A percentile compares a stretch with the other conserved stretches of the same genome.
These are phyloP conservation scores for Lunasporangiospora selenospora DNA, from an alignment of 192 early-diverging fungal species.

Conservation along the genomic window DNA sequence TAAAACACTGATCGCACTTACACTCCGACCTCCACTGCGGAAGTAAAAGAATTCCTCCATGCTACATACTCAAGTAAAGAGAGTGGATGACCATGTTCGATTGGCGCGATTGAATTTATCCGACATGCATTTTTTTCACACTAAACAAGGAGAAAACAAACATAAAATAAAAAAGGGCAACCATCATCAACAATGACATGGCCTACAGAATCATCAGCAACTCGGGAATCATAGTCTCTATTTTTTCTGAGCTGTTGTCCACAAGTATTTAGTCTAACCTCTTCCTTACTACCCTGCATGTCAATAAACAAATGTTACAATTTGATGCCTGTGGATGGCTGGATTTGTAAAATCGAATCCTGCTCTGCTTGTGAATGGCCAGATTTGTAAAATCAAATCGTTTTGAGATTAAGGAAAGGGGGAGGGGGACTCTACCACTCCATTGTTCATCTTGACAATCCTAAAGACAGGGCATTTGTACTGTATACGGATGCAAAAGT, in stretches of 20 bases:
- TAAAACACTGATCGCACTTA: slow-evolving; percentile 7
- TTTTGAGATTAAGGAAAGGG: slow-evolving; percentile 7
- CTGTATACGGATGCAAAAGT: too few relatives aligned
- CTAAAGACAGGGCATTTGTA: too few relatives aligned
- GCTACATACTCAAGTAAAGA: slow-evolving; percentile 21
- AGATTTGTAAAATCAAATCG: slow-evolving; percentile 7
- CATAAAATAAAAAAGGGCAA: background rate
- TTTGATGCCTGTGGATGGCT: slow-evolving; percentile 9
- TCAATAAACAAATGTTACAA: slow-evolving; percentile 10
- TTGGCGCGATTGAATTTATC: slow-evolving; percentile 16
- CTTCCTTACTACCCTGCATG: slow-evolving; percentile 11
- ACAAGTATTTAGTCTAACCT: slow-evolving; percentile 7
- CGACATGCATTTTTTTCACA: slow-evolving; percentile 9
- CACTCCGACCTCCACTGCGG: slow-evolving; percentile 14
- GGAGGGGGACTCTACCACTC: too few relatives aligned
- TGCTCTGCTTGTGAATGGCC: slow-evolving; percentile 15
- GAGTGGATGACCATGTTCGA: slow-evolving; percentile 15
- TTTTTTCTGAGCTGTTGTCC: slow-evolving; percentile 11
- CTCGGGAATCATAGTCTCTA: slow-evolving; percentile 17
- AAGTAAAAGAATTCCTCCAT: slow-evolving; percentile 17
- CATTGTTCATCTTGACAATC: too few relatives aligned
- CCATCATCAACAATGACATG: background rate
- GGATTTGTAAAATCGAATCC: slow-evolving; percentile 9
- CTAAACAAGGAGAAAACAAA: slow-evolving; percentile 11
- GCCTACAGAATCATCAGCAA: slow-evolving; percentile 14